These are phyloP conservation scores for Suhomyces panamericanus DNA, from an alignment of 1,139 yeast genomes.

Conservation along the genomic window DNA sequence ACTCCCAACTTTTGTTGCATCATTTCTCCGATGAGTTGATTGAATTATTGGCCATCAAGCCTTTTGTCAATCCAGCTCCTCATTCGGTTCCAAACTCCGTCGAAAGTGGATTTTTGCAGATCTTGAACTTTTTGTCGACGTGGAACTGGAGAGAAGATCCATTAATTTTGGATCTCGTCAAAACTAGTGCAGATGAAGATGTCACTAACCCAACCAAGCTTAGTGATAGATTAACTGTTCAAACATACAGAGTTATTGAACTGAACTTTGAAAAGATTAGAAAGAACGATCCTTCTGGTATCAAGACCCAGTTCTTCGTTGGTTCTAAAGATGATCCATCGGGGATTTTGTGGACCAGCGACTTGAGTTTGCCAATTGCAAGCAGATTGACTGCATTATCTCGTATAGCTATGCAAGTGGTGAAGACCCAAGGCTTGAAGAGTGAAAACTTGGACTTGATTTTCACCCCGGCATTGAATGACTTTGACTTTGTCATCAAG, in stretches of 20 bases:
- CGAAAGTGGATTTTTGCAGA: conserved; percentile 76
- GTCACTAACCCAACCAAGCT: conserved; percentile 32
- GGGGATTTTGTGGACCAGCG: conserved; percentile 80
- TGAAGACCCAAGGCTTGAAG: conserved; percentile 46
- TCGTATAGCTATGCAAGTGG: conserved; percentile 64
- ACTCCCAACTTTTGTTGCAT: conserved; percentile 60
- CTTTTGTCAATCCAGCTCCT: conserved; percentile 86
- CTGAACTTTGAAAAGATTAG: conserved; percentile 67
- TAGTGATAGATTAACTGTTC: conserved; percentile 65
- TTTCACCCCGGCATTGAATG: conserved; percentile 79
- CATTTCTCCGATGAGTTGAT: conserved; percentile 77
- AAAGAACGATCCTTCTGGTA: conserved; percentile 75
- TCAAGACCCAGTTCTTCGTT: conserved; percentile 76
- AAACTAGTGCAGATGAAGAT: conserved; percentile 34
- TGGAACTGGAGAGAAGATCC: conserved; percentile 98
- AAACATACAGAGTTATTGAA: conserved; percentile 61
- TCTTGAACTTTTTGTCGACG: conserved; percentile 63
- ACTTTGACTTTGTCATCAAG: conserved; percentile 76
- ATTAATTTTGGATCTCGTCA: conserved; percentile 69
- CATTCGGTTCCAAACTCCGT: conserved; percentile 76
- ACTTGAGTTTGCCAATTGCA: conserved; percentile 73
- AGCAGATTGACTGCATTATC: conserved; percentile 86
- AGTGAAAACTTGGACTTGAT: conserved; percentile 52
- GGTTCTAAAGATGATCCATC: conserved; percentile 80
- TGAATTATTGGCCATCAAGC: conserved; percentile 79